Conservation (phyloP, 2,329 filamentous ascomycete genomes). For the Botryotinia calthae region DNA sequence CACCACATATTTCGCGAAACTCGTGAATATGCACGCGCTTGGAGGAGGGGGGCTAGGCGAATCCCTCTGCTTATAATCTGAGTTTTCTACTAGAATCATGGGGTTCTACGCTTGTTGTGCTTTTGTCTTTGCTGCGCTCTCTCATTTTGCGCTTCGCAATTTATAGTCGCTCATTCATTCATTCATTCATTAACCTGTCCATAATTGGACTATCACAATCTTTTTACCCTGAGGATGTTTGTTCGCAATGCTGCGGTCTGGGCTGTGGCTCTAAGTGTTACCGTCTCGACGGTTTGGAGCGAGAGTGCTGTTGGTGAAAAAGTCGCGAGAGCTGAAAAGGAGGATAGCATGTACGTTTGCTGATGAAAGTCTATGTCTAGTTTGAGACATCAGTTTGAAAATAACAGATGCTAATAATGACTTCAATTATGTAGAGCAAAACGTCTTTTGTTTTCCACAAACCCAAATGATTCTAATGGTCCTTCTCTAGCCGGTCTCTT, state of each 20-base stretch:
- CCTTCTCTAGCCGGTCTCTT: background rate
- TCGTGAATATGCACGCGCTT: slow-evolving; percentile 3
- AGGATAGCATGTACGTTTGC: background rate
- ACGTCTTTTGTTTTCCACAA: background rate
- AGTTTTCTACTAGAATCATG: background rate
- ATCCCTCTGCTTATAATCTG: background rate
- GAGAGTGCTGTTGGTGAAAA: slow-evolving; percentile 1
- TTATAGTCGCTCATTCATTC: background rate
- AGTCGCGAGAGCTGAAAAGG: background rate
- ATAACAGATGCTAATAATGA: background rate
- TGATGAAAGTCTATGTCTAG: background rate
- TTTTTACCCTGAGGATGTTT: background rate
- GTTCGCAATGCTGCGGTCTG: background rate
- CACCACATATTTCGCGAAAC: slow-evolving; percentile 6
- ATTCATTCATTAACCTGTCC: background rate
- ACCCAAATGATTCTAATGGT: background rate
- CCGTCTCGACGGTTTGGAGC: slow-evolving; percentile 1
- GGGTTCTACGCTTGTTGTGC: background rate
- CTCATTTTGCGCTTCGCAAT: background rate
- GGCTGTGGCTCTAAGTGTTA: slow-evolving; percentile 1
- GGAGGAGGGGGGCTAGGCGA: background rate
- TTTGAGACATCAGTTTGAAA: background rate
- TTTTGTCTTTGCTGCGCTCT: background rate
- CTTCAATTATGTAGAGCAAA: background rate
- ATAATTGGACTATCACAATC: background rate